Evolutionary conservation across 2,329 filamentous ascomycete genomes (phyloP).

Genomic region (Talaromyces atroroseus): DNA sequence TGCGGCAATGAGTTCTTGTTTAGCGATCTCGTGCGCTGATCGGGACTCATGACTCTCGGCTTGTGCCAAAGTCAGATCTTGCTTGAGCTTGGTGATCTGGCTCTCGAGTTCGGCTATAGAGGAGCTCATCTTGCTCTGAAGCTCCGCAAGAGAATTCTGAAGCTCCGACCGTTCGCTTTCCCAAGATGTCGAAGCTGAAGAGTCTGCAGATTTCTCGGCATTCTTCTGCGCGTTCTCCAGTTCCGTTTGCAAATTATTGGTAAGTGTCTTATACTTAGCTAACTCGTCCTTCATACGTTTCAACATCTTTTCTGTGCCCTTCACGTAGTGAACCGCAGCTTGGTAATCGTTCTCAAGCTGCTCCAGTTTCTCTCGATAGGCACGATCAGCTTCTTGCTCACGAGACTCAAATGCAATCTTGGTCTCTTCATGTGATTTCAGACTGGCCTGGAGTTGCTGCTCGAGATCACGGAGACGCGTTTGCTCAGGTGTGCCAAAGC

Average conservation of each 20-base stretch:
- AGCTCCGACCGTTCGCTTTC: slow-evolving; percentile 66
- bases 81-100: slow-evolving; percentile 62
- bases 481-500: slow-evolving; percentile 73
- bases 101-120: slow-evolving; percentile 65
- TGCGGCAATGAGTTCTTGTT: slow-evolving; percentile 53
- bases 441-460: slow-evolving; percentile 71
- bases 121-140: slow-evolving; percentile 64
- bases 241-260: slow-evolving; percentile 74
- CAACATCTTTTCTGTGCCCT: slow-evolving; percentile 98
- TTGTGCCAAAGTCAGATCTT: slow-evolving; percentile 62
- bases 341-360: slow-evolving; percentile 97
- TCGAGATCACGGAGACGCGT: slow-evolving; percentile 78
- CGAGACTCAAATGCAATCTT: slow-evolving; percentile 71
- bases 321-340: slow-evolving; percentile 95
- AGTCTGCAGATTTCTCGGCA: slow-evolving; percentile 34
- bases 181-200: slow-evolving; percentile 58
- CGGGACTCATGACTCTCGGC: slow-evolving; percentile 65
- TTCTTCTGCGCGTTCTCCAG: slow-evolving; percentile 62
- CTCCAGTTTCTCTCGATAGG: slow-evolving; percentile 86
- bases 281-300: slow-evolving; percentile 98
- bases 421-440: slow-evolving; percentile 79
- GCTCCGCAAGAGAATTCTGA: slow-evolving; percentile 60
- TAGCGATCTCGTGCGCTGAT: slow-evolving; percentile 49
- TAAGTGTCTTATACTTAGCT: slow-evolving; percentile 83
- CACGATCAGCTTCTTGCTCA: slow-evolving; percentile 77